Conservation (phyloP, 83 land plant genomes). For the Thuja plicata region DNA sequence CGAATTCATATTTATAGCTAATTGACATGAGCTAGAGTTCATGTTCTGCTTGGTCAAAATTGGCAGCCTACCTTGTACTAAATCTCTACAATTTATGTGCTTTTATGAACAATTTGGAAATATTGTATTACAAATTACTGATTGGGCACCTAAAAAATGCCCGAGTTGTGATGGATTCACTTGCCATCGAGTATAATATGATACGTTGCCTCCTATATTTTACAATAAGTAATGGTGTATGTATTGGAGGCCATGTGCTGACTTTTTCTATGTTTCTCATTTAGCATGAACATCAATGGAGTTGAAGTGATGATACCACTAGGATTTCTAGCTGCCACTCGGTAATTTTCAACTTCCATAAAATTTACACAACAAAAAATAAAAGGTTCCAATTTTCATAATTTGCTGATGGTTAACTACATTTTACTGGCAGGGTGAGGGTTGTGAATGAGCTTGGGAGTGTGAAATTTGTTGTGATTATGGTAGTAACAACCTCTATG, state of each 20-base stretch:
- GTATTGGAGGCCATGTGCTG: not conserved
- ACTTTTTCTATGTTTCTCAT: constrained; percentile 3
- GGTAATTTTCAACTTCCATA: constrained; percentile 28
- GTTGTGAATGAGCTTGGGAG: constrained; percentile 65
- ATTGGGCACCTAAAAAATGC: constrained; percentile 45
- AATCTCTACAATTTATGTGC: not conserved
- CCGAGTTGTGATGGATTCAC: constrained; percentile 37
- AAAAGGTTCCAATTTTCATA: not conserved
- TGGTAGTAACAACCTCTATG: constrained; percentile 33
- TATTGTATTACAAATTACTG: constrained; percentile 50
- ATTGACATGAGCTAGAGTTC: not conserved
- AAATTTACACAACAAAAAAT: not conserved
- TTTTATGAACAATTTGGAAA: constrained; percentile 39
- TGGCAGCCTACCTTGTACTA: not conserved
- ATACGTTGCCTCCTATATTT: not conserved
- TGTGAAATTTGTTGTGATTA: constrained; percentile 42
- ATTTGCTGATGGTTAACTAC: not conserved
- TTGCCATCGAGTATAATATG: constrained; percentile 44
- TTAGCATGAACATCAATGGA: constrained; percentile 64
- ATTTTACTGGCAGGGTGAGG: constrained; percentile 29
- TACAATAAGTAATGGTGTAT: not conserved
- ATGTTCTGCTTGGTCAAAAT: not conserved
- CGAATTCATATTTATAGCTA: not conserved
- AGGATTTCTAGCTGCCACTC: constrained; percentile 55
- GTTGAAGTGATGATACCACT: constrained; percentile 69